Conservation (phyloP, 2,329 filamentous ascomycete genomes). For the Basipetospora sp. region DNA sequence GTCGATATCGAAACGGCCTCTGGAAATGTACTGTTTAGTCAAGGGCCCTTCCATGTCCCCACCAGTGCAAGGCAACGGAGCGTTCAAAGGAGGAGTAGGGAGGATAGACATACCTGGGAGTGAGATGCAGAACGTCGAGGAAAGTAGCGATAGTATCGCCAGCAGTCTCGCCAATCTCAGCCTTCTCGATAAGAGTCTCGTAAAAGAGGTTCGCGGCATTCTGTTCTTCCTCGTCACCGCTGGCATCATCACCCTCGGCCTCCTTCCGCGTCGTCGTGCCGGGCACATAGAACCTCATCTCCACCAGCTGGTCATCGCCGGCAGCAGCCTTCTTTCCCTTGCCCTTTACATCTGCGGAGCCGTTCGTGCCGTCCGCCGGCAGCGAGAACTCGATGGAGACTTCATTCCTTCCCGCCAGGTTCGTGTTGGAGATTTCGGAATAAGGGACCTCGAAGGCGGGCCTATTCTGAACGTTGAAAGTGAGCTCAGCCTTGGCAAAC, state of each 20-base stretch:
- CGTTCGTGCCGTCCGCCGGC: slow-evolving; percentile 58
- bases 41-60: too few relatives aligned
- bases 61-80: too few relatives aligned
- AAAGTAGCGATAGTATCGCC: slow-evolving; percentile 97
- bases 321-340: slow-evolving; percentile 82
- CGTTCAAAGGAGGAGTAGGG: too few relatives aligned
- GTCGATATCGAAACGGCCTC: slow-evolving; percentile 98
- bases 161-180: slow-evolving; percentile 97
- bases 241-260: slow-evolving; percentile 52
- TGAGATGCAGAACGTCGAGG: slow-evolving; percentile 90
- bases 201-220: slow-evolving; percentile 97
- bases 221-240: slow-evolving; percentile 61
- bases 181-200: slow-evolving; percentile 93
- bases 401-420: slow-evolving; percentile 92
- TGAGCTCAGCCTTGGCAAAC: slow-evolving; percentile 84
- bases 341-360: slow-evolving; percentile 44
- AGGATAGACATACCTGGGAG: too few relatives aligned
- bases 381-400: slow-evolving; percentile 88
- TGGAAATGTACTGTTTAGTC: too few relatives aligned
- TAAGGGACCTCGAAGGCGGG: slow-evolving; percentile 95
- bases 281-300: slow-evolving; percentile 98
- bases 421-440: slow-evolving; percentile 93
- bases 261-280: slow-evolving; percentile 72
- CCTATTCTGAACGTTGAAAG: slow-evolving; percentile 92
- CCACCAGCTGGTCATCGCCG: slow-evolving; percentile 81